A percentile compares a stretch with the other conserved stretches of the same genome.
phyloP scores from a whole-genome alignment of 495 filamentous ascomycete species.

The Penicillium coffeae region DNA sequence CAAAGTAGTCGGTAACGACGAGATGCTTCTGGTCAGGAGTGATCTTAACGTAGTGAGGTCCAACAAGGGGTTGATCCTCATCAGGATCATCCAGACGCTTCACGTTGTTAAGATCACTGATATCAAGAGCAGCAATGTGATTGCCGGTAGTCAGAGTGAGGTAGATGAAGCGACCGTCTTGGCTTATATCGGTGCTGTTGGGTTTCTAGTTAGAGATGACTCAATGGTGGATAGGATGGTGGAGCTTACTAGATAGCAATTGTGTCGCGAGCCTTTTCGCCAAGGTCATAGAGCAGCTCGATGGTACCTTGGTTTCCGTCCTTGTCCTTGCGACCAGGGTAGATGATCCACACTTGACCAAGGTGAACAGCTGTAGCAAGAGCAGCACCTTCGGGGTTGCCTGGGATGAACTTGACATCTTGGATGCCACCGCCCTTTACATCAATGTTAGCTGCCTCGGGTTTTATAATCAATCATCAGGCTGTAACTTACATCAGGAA shows the following conservation, averaged over 20 bases:
- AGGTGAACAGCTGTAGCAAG: conserved; percentile 59
- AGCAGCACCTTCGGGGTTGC: conserved; percentile 54
- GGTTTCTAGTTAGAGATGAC: conserved; percentile 5
- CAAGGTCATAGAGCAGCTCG: conserved; percentile 56
- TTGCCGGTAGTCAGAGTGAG: conserved; percentile 59
- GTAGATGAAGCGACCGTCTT: conserved; percentile 57
- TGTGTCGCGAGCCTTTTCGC: conserved; percentile 51
- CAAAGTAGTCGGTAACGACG: conserved; percentile 62
- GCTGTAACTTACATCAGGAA: conserved; percentile 49
- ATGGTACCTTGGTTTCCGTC: conserved; percentile 54
- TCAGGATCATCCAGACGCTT: conserved; percentile 59
- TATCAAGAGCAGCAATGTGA: conserved; percentile 62
- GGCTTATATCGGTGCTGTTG: conserved; percentile 51
- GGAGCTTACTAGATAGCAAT: conserved; percentile 53
- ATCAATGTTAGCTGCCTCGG: not conserved
- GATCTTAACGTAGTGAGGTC: conserved; percentile 63
- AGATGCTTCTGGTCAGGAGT: conserved; percentile 61
- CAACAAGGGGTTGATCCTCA: conserved; percentile 54
- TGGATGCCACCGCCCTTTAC: conserved; percentile 55
- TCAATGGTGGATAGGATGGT: not conserved
- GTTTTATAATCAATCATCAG: not conserved
- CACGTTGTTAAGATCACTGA: conserved; percentile 55
- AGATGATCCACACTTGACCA: conserved; percentile 63
- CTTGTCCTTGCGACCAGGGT: conserved; percentile 51
- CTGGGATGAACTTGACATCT: conserved; percentile 64